phyloP scores from a whole-genome alignment of 805 yeast species.

The Debaryomyces hansenii region DNA sequence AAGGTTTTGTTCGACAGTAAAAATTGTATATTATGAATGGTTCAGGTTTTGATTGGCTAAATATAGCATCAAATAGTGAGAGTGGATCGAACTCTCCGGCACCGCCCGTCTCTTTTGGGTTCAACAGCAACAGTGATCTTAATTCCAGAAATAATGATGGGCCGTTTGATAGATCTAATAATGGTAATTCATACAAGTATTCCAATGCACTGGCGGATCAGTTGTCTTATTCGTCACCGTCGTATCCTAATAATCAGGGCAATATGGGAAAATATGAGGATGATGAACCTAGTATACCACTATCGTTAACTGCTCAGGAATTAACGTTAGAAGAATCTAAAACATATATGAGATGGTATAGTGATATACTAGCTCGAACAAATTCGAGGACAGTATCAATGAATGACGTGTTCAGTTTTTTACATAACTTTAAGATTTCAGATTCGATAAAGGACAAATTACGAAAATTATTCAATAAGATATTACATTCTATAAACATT shows the following conservation, averaged over 20 bases:
- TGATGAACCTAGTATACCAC: conserved; percentile 50
- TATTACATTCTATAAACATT: conserved; percentile 63
- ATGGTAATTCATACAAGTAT: background rate
- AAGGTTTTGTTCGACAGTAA: background rate
- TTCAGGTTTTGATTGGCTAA: conserved; percentile 50
- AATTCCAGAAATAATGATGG: too few relatives aligned
- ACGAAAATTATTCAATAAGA: conserved; percentile 49
- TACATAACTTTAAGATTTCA: conserved; percentile 72
- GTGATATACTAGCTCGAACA: conserved; percentile 73
- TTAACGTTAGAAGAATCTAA: conserved; percentile 75
- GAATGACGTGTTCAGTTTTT: conserved; percentile 75
- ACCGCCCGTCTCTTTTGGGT: conserved; percentile 14
- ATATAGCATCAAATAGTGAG: conserved; percentile 24
- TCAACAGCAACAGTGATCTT: conserved; percentile 1
- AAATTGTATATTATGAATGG: conserved; percentile 17
- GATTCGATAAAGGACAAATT: conserved; percentile 52
- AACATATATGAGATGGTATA: conserved; percentile 92
- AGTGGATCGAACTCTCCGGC: conserved; percentile 12
- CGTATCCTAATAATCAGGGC: background rate
- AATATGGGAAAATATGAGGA: conserved; percentile 6
- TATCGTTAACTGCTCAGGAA: conserved; percentile 65
- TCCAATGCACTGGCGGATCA: conserved; percentile 5
- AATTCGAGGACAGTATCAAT: conserved; percentile 65
- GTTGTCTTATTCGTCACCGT: background rate
- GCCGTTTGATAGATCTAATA: background rate